These are phyloP conservation scores for Aspergillus hortae DNA, from an alignment of 2,329 filamentous ascomycete genomes.

Conservation along the genomic window DNA sequence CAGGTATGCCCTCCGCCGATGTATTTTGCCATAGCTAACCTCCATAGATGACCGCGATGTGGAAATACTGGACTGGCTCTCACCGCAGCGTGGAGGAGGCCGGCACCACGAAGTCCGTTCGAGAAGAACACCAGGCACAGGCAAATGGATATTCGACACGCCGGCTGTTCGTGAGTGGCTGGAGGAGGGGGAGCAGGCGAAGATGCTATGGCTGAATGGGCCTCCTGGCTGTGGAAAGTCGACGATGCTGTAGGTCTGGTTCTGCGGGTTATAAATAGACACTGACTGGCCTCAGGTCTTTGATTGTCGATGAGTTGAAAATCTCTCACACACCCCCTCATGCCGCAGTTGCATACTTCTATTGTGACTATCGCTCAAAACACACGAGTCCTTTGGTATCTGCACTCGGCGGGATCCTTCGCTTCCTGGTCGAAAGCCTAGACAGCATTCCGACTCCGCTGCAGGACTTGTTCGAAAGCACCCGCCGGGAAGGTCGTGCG, in stretches of 20 bases:
- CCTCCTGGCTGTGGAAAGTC: constrained; percentile 3
- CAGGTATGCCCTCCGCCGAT: background rate
- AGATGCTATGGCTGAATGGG: background rate
- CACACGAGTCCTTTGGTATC: background rate
- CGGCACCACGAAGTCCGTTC: constrained; percentile 3
- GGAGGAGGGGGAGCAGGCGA: background rate
- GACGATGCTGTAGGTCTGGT: background rate
- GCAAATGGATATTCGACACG: background rate
- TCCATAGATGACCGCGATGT: background rate
- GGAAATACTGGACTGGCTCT: constrained; percentile 4
- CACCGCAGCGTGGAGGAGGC: background rate
- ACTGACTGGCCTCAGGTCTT: background rate
- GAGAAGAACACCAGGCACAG: background rate
- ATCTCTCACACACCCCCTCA: background rate
- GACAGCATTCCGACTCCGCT: background rate
- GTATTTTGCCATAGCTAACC: background rate
- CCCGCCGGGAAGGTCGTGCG: background rate
- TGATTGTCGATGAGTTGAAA: background rate
- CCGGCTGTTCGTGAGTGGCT: background rate
- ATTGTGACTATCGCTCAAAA: background rate
- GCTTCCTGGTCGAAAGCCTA: background rate
- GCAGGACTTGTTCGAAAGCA: background rate
- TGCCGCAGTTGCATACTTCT: background rate
- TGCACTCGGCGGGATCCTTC: background rate
- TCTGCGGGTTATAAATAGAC: background rate